These are phyloP conservation scores for Ceratobasidium sp. DNA, from an alignment of 1,284 basidiomycete genomes.

Conservation along the genomic window DNA sequence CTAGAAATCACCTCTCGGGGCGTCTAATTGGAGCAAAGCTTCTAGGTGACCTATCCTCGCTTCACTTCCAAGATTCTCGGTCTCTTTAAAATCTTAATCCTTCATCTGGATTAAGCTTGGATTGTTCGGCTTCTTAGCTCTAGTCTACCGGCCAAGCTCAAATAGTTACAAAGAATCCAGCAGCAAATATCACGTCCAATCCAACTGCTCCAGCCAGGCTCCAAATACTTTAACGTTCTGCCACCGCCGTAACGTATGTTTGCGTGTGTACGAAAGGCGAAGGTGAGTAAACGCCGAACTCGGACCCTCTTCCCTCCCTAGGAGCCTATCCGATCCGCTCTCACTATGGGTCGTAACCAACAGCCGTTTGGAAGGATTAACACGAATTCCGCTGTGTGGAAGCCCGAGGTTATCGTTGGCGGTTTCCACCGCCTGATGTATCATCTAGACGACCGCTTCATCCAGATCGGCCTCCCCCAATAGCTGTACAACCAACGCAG, in stretches of 20 bases:
- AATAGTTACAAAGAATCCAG: too few species aligned
- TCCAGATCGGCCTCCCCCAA: neutral
- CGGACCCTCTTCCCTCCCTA: neutral
- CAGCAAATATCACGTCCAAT: neutral
- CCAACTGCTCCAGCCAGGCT: neutral
- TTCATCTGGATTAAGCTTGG: too few species aligned
- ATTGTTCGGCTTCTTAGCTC: too few species aligned
- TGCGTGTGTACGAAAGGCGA: neutral
- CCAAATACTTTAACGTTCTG: neutral
- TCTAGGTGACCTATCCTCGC: too few species aligned
- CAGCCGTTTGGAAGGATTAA: neutral
- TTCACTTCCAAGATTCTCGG: too few species aligned
- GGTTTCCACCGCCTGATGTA: neutral
- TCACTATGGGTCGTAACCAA: neutral
- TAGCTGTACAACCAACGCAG: neutral
- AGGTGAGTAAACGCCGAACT: neutral
- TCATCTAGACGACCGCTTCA: neutral
- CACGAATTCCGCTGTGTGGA: neutral
- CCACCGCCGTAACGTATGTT: neutral
- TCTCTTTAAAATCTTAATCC: too few species aligned
- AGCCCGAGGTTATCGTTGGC: neutral
- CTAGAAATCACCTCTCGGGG: too few species aligned
- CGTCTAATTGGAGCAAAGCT: too few species aligned
- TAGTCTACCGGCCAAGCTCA: too few species aligned
- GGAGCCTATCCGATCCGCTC: neutral